Conservation (phyloP, 2,329 filamentous ascomycete species). For the Drechslerella dactyloides region DNA sequence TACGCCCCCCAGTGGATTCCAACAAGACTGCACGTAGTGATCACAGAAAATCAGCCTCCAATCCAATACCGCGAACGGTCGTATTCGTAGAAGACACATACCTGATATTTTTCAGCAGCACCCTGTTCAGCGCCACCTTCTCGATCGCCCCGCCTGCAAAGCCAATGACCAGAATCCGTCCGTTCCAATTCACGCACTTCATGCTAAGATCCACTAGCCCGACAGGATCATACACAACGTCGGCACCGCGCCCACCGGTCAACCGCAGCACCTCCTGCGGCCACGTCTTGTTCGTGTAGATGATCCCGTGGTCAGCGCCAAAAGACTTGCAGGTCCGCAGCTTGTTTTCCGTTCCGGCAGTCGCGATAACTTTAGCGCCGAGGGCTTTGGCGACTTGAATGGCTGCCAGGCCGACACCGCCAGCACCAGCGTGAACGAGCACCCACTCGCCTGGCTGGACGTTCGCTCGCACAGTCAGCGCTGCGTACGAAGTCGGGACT, state of each 20-base stretch:
- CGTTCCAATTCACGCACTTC: constrained; percentile 94
- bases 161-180: constrained; percentile 82
- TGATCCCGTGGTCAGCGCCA: constrained; percentile 81
- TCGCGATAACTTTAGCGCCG: constrained; percentile 91
- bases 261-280: constrained; percentile 75
- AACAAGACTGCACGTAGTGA: constrained; percentile 66
- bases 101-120: constrained; percentile 65
- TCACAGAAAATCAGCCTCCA: background rate
- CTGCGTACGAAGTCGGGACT: constrained; percentile 86
- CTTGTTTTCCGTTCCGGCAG: constrained; percentile 81
- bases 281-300: constrained; percentile 73
- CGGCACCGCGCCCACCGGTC: constrained; percentile 76
- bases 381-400: constrained; percentile 93
- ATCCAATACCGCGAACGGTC: background rate
- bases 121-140: constrained; percentile 89
- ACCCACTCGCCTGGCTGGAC: constrained; percentile 83
- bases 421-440: constrained; percentile 88
- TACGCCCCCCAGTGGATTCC: constrained; percentile 94
- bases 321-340: constrained; percentile 77
- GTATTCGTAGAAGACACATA: constrained; percentile 2
- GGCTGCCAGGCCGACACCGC: constrained; percentile 87
- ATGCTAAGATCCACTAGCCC: constrained; percentile 85
- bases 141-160: constrained; percentile 88
- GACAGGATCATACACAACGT: constrained; percentile 94
- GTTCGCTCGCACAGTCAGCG: constrained; percentile 76